Percentiles rank a stretch among this genome's conserved stretches.
Conservation (phyloP, 177 flowering plant species). For the Tripterygium wilfordii region DNA sequence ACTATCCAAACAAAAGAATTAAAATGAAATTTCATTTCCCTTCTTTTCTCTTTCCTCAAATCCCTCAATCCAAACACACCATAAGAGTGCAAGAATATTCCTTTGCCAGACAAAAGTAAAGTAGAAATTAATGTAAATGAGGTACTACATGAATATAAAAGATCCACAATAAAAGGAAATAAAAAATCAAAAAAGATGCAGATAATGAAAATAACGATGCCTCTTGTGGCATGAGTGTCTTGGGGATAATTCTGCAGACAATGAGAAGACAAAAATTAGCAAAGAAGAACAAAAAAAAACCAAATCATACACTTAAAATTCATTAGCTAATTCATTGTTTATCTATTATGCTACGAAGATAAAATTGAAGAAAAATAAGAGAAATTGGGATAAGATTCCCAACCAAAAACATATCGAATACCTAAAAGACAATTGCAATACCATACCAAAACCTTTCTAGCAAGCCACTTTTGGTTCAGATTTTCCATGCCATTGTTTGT, state of each 20-base stretch:
- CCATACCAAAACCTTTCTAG: no score
- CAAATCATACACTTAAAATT: background rate
- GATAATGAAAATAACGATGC: constrained; percentile 21
- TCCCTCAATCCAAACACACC: no score
- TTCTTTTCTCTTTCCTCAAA: no score
- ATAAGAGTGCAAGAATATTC: background rate
- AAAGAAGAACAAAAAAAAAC: background rate
- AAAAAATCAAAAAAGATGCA: background rate
- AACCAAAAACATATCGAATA: constrained; percentile 46
- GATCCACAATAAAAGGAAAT: background rate
- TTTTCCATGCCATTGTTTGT: no score
- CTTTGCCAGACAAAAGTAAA: constrained; percentile 31
- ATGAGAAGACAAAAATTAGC: constrained; percentile 11
- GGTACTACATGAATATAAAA: constrained; percentile 8
- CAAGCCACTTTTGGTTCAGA: no score
- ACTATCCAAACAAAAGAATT: no score
- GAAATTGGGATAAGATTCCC: constrained; percentile 1
- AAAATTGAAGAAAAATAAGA: background rate
- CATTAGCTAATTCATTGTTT: no score
- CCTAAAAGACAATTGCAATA: no score
- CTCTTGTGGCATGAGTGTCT: constrained; percentile 53
- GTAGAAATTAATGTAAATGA: constrained; percentile 19
- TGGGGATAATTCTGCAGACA: constrained; percentile 42
- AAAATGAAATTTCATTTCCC: no score
- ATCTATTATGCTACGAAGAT: no score